These are phyloP conservation scores for Guyanaporus albipodus DNA, from an alignment of 768 basidiomycete genomes.

Conservation along the genomic window DNA sequence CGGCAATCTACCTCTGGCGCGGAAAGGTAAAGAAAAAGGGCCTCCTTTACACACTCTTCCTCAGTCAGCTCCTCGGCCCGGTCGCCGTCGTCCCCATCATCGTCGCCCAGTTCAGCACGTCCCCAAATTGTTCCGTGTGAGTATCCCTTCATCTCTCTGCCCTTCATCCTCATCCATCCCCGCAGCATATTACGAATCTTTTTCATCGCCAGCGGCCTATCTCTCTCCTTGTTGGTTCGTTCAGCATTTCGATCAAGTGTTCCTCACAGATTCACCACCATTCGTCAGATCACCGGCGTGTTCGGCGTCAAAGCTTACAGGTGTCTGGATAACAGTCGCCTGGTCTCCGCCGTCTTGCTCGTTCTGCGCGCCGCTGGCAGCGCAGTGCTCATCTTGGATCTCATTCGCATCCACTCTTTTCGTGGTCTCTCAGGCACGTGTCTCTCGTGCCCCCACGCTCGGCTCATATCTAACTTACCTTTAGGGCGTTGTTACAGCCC, in stretches of 20 bases:
- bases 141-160: neutral
- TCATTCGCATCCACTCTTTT: slow-evolving; percentile 34
- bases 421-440: slow-evolving; percentile 47
- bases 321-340: slow-evolving; percentile 56
- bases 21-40: slow-evolving; percentile 55
- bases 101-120: slow-evolving; percentile 41
- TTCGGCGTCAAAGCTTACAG: slow-evolving; percentile 65
- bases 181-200: slow-evolving; percentile 37
- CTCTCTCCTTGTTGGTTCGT: slow-evolving; percentile 40
- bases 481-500: slow-evolving; percentile 47
- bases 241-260: neutral
- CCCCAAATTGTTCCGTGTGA: neutral
- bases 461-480: neutral
- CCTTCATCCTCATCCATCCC: neutral
- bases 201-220: slow-evolving; percentile 22
- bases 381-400: slow-evolving; percentile 40
- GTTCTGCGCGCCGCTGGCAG: slow-evolving; percentile 42
- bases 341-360: slow-evolving; percentile 43
- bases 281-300: slow-evolving; percentile 52
- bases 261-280: neutral
- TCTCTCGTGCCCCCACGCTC: neutral
- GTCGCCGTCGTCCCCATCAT: slow-evolving; percentile 41
- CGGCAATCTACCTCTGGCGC: slow-evolving; percentile 48
- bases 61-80: slow-evolving; percentile 39
- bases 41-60: slow-evolving; percentile 42